Base-by-base conservation (phyloP, 78 protist genomes). In the Dictyostelium purpureum region DNA sequence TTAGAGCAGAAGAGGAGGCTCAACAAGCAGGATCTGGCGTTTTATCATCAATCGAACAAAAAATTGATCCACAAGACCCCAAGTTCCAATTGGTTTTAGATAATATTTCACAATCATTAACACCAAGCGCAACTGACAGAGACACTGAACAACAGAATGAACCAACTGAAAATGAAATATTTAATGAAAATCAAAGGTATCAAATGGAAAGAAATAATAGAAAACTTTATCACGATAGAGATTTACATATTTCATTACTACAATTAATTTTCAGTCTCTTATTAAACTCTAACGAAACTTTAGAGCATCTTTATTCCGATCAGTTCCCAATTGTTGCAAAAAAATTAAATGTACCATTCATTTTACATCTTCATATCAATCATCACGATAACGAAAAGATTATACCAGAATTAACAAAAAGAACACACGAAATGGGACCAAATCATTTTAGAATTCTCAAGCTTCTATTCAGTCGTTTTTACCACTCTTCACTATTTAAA, bases 221-320 rank as follows among this genome's bases (percentile, higher is more conserved):
- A 35, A 87, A 85, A 71, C 78, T 94, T 38, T 94, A 94, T 45
- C 63, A 73, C 26, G 89, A 94, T 49, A 88, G 76, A 31, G 94
- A 94, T 45, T 45, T 94, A 33, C 96, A 94, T 52, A 67, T 88
- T 28, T 47, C 91, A 19, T 61, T 94, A 21, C 47, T 94, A 6
- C 90, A 78, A 42, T 40, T 94, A 24, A 87, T 88, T 43, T 94
- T 94, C 70, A 75, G 80, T 77, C 43, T 94, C 4, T 16, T 94
- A 33, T 42, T 94, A 33, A 71, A 71, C 31, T 74, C 81, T 11
- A 90, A 89, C 38, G 88, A 88, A n/a, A 89, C 96, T 2, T 61
- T 96, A 4, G 97, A 96, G 35, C 96, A 80, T 31, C 26, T 43
- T 24, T 94, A 94, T 43, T 73, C 88, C 1, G 95, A 94, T 73